These are phyloP conservation scores for Flaveria sonorensis DNA, from an alignment of 129 eudicot species.

Conservation along the genomic window DNA sequence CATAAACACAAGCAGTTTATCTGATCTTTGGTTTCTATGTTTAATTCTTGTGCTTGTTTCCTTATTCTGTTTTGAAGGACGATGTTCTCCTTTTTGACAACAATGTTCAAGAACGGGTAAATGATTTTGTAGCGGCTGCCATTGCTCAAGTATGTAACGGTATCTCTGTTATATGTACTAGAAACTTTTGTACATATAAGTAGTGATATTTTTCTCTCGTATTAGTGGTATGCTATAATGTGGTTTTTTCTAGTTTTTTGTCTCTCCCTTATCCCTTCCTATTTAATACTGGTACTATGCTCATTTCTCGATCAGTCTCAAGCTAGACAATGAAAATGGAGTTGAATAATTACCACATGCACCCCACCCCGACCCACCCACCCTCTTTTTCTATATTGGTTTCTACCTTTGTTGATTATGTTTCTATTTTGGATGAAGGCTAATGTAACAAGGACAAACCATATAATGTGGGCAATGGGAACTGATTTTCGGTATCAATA, in stretches of 20 bases:
- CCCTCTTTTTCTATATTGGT: not conserved
- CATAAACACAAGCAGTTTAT: not conserved
- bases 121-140: slow-evolving; percentile 95
- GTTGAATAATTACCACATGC: too few relatives aligned
- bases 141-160: slow-evolving; percentile 62
- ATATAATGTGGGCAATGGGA: slow-evolving; percentile 98
- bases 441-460: slow-evolving; percentile 93
- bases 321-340: too few relatives aligned
- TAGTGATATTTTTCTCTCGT: not conserved
- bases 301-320: too few relatives aligned
- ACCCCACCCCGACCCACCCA: too few relatives aligned
- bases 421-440: slow-evolving; percentile 50
- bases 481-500: slow-evolving; percentile 95
- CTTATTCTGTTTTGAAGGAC: slow-evolving; percentile 48
- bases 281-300: too few relatives aligned
- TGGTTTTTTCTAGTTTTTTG: too few relatives aligned
- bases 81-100: slow-evolving; percentile 80
- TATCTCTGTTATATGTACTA: not conserved
- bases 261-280: too few relatives aligned
- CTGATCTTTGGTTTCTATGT: slow-evolving; percentile 20
- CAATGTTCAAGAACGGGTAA: slow-evolving; percentile 86
- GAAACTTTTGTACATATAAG: not conserved
- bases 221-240: not conserved
- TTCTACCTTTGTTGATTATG: not conserved
- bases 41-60: slow-evolving; percentile 27